A percentile compares a stretch with the other conserved stretches of the same genome.
Conservation (phyloP, 1,284 basidiomycete species). For the Ustilago hordei region DNA sequence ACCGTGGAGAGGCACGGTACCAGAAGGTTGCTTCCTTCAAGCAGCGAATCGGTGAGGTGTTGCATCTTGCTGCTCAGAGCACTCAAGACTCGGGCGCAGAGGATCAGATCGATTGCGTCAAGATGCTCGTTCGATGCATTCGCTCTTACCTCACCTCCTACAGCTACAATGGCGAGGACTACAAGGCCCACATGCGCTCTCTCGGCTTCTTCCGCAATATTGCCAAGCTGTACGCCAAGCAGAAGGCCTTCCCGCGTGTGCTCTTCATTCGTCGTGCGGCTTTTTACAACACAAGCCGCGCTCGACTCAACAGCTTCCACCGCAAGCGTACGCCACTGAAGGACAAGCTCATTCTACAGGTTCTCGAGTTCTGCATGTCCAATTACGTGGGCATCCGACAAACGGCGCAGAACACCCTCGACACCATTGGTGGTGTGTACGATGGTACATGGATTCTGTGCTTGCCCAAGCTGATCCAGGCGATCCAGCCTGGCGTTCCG, state of each 20-base stretch:
- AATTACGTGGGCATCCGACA: constrained; percentile 71
- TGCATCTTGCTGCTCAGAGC: constrained; percentile 78
- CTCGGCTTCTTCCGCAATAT: constrained; percentile 63
- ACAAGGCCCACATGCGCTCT: constrained; percentile 60
- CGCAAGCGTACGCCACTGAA: constrained; percentile 83
- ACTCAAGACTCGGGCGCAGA: constrained; percentile 75
- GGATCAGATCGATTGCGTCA: constrained; percentile 91
- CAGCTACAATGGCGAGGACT: constrained; percentile 67
- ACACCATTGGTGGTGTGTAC: constrained; percentile 80
- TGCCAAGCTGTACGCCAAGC: constrained; percentile 76
- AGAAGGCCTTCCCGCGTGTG: constrained; percentile 80
- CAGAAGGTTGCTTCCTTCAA: constrained; percentile 77
- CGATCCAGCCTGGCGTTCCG: constrained; percentile 74
- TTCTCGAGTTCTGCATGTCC: constrained; percentile 82
- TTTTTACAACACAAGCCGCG: constrained; percentile 73
- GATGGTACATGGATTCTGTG: constrained; percentile 82
- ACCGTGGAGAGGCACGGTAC: constrained; percentile 82
- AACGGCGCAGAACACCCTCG: constrained; percentile 80
- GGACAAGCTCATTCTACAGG: constrained; percentile 80
- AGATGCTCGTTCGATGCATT: constrained; percentile 71
- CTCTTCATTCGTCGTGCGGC: constrained; percentile 85
- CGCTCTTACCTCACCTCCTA: constrained; percentile 63
- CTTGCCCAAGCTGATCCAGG: constrained; percentile 78
- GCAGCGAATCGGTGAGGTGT: constrained; percentile 77
- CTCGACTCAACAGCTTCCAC: constrained; percentile 84